A percentile compares a stretch with the other conserved stretches of the same genome.
Conservation (phyloP, 371 early-diverging fungal genomes). For the Rhizopus delemar region DNA sequence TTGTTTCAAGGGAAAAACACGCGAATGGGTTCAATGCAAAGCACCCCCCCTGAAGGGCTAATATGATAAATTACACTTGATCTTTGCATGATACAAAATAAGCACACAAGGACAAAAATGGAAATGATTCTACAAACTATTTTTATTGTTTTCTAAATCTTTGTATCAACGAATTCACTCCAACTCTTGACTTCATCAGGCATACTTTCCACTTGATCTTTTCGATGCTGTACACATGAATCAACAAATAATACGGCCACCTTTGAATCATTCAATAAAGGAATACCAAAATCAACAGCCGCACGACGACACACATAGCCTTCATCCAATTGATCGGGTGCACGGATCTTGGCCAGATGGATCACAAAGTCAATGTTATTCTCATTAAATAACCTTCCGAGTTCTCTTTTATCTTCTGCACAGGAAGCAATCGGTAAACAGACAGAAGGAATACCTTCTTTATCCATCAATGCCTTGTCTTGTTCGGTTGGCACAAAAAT, state of each 20-base stretch:
- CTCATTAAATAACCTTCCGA: constrained; percentile 79
- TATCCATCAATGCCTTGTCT: constrained; percentile 52
- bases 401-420: constrained; percentile 50
- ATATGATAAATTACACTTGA: too few species aligned
- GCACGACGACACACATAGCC: constrained; percentile 94
- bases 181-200: constrained; percentile 67
- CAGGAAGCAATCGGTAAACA: constrained; percentile 53
- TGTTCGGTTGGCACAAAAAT: constrained; percentile 68
- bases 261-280: constrained; percentile 96
- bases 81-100: too few species aligned
- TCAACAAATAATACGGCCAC: constrained; percentile 96
- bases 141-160: constrained; percentile 28
- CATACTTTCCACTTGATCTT: constrained; percentile 29
- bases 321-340: constrained; percentile 94
- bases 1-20: too few species aligned
- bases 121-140: background rate
- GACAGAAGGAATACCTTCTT: constrained; percentile 40
- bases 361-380: constrained; percentile 98
- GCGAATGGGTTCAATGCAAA: too few species aligned
- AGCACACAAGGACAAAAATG: too few species aligned
- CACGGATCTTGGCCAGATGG: constrained; percentile 94
- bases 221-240: constrained; percentile 67
- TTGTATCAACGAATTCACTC: constrained; percentile 60
- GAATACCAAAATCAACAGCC: constrained; percentile 95
- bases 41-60: too few species aligned